Evolutionary conservation across 345 rosid species (phyloP).

Genomic region (Nasturtium officinale): DNA sequence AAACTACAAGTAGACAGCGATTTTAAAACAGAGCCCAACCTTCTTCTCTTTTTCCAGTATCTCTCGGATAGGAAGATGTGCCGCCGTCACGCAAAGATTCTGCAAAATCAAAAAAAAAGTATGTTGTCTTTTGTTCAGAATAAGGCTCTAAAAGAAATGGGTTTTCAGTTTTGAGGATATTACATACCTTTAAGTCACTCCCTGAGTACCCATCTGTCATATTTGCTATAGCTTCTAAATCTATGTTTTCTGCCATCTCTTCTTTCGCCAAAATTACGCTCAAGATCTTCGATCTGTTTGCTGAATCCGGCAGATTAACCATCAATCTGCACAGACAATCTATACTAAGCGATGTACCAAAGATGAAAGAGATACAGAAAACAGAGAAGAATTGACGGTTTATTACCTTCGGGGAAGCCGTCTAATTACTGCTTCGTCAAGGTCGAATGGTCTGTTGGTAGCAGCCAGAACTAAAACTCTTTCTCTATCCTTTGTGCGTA

Average conservation of each 20-base stretch:
- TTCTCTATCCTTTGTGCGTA: conserved; percentile 94
- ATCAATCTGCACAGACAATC: conserved; percentile 64
- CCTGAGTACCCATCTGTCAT: conserved; percentile 98
- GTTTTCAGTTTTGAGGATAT: background rate
- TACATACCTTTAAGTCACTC: conserved; percentile 84
- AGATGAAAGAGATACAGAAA: background rate
- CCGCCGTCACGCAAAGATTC: conserved; percentile 94
- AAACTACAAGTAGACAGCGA: background rate
- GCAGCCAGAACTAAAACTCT: conserved; percentile 92
- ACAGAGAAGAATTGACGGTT: background rate
- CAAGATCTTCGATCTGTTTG: conserved; percentile 77
- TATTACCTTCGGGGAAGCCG: conserved; percentile 85
- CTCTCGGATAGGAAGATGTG: conserved; percentile 94
- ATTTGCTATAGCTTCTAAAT: conserved; percentile 76
- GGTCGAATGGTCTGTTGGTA: conserved; percentile 94
- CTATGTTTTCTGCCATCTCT: conserved; percentile 68
- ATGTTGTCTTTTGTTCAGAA: background rate
- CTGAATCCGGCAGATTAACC: conserved; percentile 89
- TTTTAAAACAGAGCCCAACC: conserved; percentile 51
- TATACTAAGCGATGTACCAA: background rate
- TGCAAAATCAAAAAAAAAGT: conserved; percentile 39
- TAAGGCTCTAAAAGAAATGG: background rate
- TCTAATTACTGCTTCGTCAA: conserved; percentile 97
- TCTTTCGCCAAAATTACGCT: conserved; percentile 85
- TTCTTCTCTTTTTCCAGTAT: conserved; percentile 85